Evolutionary conservation across 1,139 yeast species (phyloP), one percentile per base, ranked within the genome.

Genomic region (Protomyces arabidopsidicola): DNA sequence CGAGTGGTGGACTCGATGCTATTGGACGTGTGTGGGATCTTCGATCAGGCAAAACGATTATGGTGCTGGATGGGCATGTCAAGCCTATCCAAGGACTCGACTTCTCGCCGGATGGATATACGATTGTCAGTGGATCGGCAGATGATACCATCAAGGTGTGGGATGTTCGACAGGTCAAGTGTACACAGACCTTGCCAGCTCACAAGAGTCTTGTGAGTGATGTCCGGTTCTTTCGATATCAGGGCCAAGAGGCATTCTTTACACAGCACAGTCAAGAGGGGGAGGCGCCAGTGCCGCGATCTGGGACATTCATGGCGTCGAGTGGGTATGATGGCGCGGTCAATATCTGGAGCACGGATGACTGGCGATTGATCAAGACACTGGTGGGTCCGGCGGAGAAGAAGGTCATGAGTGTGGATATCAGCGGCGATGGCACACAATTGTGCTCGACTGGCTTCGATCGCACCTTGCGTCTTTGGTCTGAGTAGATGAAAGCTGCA

Each of bases 391-490:
- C 62, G 16, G 86, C 84, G 65, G 78, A 80, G 16, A 96, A 88
- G 69, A 87, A 86, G 71, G 84, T 88, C 4, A 83, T 90, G 85
- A 78, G 86, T 64, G 82, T 88, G 65, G 95, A 88, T 72, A 72
- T 86, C 45, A 54, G 56, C 5, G 71, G 73, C 1, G 77, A 79
- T 57, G 79, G 80, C 6, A 68, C 73, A 12, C 71, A 69, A 53
- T 75, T 90, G 1, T 80, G 83, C 1, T 83, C 88, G 67, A 81
- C 90, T 65, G 93, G 96, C 22, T 90, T 96, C 95, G 97, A 90
- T 73, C 80, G 95, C 67, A 79, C 88, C 22, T 79, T 88, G 2
- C 87, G 86, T 71, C 63, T 86, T 53, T 88, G 90, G 89, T 69
- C 68, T 57, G 48, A 35, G 36, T 42, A 18, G 22, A 16, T 8